A percentile compares a stretch with the other conserved stretches of the same genome.
phyloP scores from a whole-genome alignment of 2,329 filamentous ascomycete species.

The Trichoderma sp. region DNA sequence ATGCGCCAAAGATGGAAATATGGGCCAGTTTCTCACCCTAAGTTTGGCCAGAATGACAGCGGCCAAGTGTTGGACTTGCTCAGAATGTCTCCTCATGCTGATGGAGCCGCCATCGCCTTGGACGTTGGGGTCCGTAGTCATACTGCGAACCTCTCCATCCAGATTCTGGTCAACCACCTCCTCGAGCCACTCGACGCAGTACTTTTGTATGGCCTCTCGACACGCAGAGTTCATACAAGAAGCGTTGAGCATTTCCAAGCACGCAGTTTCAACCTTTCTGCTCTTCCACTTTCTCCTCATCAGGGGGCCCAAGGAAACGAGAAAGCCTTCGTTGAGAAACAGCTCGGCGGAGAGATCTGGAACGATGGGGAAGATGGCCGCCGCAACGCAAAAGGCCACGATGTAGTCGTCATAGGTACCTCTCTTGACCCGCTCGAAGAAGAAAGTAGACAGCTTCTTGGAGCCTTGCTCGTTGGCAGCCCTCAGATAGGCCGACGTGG shows the following conservation, averaged over 20 bases:
- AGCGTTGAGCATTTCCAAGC: slow-evolving; percentile 84
- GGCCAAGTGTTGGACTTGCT: slow-evolving; percentile 61
- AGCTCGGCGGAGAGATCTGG: slow-evolving; percentile 71
- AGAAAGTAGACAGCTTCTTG: slow-evolving; percentile 68
- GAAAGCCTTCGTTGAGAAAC: slow-evolving; percentile 86
- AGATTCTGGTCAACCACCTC: slow-evolving; percentile 73
- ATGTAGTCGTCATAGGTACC: slow-evolving; percentile 86
- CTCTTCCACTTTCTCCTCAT: slow-evolving; percentile 81
- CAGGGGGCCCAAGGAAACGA: slow-evolving; percentile 70
- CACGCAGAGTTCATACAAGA: slow-evolving; percentile 83
- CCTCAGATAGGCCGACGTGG: slow-evolving; percentile 79
- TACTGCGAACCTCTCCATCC: slow-evolving; percentile 49
- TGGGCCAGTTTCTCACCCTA: slow-evolving; percentile 42
- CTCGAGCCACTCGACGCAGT: slow-evolving; percentile 84
- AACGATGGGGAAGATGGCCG: slow-evolving; percentile 81
- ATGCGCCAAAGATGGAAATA: no score
- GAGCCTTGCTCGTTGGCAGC: slow-evolving; percentile 68
- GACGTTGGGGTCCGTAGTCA: slow-evolving; percentile 53
- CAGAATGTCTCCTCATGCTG: slow-evolving; percentile 58
- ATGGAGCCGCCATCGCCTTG: slow-evolving; percentile 59
- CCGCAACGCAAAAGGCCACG: slow-evolving; percentile 87
- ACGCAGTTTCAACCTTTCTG: slow-evolving; percentile 78
- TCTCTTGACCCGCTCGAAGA: slow-evolving; percentile 66
- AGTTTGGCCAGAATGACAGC: slow-evolving; percentile 75
- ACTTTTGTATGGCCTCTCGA: slow-evolving; percentile 76